Evolutionary conservation across 1,284 basidiomycete species (phyloP).

Genomic region (Apiotrichum gracile): DNA sequence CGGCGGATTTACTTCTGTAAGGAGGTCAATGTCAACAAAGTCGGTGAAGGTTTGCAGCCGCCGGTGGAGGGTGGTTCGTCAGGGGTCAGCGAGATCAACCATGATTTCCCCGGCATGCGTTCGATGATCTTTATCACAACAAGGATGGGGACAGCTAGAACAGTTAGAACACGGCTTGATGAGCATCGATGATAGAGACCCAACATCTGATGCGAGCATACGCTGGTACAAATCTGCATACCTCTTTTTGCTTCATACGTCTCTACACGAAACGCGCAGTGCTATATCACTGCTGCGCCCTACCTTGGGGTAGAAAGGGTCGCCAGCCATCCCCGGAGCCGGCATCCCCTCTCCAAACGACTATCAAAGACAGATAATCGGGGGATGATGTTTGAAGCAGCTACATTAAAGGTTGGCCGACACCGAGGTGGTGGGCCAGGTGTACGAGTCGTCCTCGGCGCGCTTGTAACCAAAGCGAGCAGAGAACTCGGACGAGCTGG

Average conservation of each 20-base stretch:
- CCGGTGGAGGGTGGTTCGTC: no score
- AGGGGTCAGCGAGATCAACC: no score
- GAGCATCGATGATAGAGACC: no score
- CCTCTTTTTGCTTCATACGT: background rate
- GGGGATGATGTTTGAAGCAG: background rate
- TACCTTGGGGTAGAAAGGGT: background rate
- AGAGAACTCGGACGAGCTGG: constrained; percentile 70
- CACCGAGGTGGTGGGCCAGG: constrained; percentile 36
- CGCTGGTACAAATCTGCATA: background rate
- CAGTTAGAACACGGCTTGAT: no score
- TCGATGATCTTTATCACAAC: no score
- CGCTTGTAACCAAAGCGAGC: constrained; percentile 72
- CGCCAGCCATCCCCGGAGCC: background rate
- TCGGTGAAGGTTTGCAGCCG: no score
- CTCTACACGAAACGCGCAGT: background rate
- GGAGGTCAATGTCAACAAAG: no score
- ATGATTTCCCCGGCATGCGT: no score
- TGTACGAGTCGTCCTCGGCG: constrained; percentile 61
- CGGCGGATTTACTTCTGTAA: no score
- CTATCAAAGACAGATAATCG: background rate
- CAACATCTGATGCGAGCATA: background rate
- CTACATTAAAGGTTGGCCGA: constrained; percentile 27
- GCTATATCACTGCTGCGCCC: background rate
- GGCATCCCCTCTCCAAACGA: background rate
- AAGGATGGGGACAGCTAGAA: no score